Evolutionary conservation across 306 rosid species (phyloP).

Genomic region (Dalbergia oliveri): DNA sequence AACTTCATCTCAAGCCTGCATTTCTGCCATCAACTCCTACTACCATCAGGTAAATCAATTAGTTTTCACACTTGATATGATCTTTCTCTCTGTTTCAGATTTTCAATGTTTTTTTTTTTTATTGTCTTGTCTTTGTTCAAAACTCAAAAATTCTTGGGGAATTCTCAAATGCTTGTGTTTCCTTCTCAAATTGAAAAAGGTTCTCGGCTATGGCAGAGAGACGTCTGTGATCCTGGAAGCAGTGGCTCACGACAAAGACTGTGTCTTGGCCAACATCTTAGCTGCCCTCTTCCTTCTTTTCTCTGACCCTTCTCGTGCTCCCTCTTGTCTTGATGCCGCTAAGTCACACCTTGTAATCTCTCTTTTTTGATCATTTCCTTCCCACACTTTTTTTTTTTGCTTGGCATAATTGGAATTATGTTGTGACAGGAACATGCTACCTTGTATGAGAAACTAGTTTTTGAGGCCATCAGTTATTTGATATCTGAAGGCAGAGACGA

Average conservation of each 20-base stretch:
- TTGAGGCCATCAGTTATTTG: slow-evolving; percentile 64
- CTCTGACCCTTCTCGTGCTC: slow-evolving; percentile 64
- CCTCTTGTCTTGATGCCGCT: slow-evolving; percentile 63
- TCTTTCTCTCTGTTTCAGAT: background rate
- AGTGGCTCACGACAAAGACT: slow-evolving; percentile 62
- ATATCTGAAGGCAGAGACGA: slow-evolving; percentile 74
- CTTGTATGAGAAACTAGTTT: slow-evolving; percentile 80
- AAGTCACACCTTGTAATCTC: slow-evolving; percentile 65
- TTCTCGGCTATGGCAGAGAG: slow-evolving; percentile 74
- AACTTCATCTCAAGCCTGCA: slow-evolving; percentile 77
- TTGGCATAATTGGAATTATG: slow-evolving; percentile 9
- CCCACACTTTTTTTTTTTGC: background rate
- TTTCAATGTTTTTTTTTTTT: background rate
- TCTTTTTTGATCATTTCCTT: background rate
- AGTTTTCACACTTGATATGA: slow-evolving; percentile 46
- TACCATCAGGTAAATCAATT: slow-evolving; percentile 71
- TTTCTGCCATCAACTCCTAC: slow-evolving; percentile 76
- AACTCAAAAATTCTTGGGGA: slow-evolving; percentile 1
- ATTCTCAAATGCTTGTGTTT: slow-evolving; percentile 45
- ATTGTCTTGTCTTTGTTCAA: background rate
- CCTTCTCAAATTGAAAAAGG: slow-evolving; percentile 54
- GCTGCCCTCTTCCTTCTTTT: slow-evolving; percentile 67
- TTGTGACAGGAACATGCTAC: slow-evolving; percentile 83
- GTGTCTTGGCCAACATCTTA: slow-evolving; percentile 85
- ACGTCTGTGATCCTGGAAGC: slow-evolving; percentile 85